Conservation (phyloP, 768 basidiomycete species). For the Leucosporidium creatinivorum region DNA sequence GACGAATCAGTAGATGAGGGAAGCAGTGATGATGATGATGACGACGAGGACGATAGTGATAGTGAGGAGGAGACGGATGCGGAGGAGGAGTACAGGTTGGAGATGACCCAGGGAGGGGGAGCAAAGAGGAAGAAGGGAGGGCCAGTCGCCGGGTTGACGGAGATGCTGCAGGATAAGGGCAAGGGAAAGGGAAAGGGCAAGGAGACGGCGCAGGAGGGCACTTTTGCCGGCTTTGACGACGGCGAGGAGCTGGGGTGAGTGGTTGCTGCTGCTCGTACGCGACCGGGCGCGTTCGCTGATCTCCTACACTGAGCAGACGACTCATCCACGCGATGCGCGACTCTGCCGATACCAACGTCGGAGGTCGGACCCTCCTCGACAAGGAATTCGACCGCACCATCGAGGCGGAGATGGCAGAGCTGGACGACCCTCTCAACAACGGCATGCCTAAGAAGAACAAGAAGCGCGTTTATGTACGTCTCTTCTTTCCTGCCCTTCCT, state of each 20-base stretch:
- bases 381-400: slow-evolving; percentile 66
- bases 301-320: slow-evolving; percentile 4
- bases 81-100: background rate
- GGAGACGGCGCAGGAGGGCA: slow-evolving; percentile 7
- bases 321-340: slow-evolving; percentile 34
- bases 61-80: slow-evolving; percentile 34
- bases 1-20: slow-evolving; percentile 10
- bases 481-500: background rate
- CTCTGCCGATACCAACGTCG: slow-evolving; percentile 38
- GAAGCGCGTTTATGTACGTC: background rate
- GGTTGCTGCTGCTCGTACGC: background rate
- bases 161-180: slow-evolving; percentile 54
- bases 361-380: slow-evolving; percentile 48
- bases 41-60: slow-evolving; percentile 1
- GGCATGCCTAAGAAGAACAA: slow-evolving; percentile 11
- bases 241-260: slow-evolving; percentile 39
- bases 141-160: slow-evolving; percentile 35
- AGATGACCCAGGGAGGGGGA: background rate
- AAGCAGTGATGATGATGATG: background rate
- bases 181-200: slow-evolving; percentile 36
- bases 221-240: slow-evolving; percentile 42
- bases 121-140: background rate
- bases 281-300: background rate
- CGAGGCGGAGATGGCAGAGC: slow-evolving; percentile 61
- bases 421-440: slow-evolving; percentile 43